phyloP scores from a whole-genome alignment of 192 early-diverging fungal species.

The Backusella circina region DNA sequence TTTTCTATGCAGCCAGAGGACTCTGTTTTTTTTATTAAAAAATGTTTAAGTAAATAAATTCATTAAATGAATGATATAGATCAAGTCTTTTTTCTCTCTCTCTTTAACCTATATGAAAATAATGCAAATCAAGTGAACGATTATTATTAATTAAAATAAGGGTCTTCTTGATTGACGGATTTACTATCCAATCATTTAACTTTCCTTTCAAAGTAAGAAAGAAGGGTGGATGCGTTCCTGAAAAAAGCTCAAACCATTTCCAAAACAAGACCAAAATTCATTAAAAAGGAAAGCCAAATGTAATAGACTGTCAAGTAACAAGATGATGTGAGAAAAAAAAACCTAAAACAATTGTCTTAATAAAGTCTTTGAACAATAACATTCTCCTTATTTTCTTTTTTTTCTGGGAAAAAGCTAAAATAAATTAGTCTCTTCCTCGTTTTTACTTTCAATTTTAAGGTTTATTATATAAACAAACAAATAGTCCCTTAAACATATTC shows the following conservation, averaged over 20 bases:
- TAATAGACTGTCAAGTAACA: not conserved
- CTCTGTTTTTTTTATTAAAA: not conserved
- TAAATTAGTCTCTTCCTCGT: not conserved
- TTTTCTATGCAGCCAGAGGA: not conserved
- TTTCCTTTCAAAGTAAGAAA: not conserved
- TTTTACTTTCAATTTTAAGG: not conserved
- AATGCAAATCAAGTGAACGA: not conserved
- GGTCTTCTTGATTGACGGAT: not conserved
- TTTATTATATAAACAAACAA: conserved; percentile 1
- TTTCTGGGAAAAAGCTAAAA: not conserved
- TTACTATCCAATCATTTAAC: not conserved
- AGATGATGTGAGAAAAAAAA: not conserved
- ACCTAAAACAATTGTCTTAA: not conserved
- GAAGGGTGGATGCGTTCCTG: not conserved
- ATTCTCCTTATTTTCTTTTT: not conserved
- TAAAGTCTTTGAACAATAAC: not conserved
- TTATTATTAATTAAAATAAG: not conserved
- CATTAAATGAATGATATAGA: not conserved
- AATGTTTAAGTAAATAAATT: not conserved
- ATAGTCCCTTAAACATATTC: not conserved
- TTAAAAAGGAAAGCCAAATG: not conserved
- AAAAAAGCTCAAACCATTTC: not conserved
- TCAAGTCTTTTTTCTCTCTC: not conserved
- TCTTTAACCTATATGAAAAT: not conserved
- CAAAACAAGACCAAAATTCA: not conserved